Base-by-base conservation (phyloP, 2,329 filamentous ascomycete species). In the Parastagonospora nodorum region DNA sequence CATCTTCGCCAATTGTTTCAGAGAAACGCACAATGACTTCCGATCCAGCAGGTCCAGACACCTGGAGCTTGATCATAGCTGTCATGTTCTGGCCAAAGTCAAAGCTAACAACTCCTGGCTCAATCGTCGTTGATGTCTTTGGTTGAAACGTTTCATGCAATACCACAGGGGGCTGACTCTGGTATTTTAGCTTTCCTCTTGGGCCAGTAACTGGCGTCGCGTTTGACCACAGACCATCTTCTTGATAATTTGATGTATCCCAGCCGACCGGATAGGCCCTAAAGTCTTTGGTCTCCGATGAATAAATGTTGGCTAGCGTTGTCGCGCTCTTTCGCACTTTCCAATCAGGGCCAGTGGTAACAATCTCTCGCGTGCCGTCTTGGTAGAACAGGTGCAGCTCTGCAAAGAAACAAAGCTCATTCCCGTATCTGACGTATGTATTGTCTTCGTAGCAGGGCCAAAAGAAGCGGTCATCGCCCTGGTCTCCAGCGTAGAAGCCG, bases 401-500 rank as follows among this genome's bases (percentile, higher is more conserved):
- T 1, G 69, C 69, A 45, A 76, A 76, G 63, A 76, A 75, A 51
- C 74, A 75, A 2, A 76, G 51, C 48, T 76, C 74, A 42, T 75
- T 75, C 9, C 59, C 59, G 24, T 60, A 61, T 14, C 51, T 52
- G 1, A 63, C 70, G 29, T 74, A 76, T 0, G 74, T 76, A 32
- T 76, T 75, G 51, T 76, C 74, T 52, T 77, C 74, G 32, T 76
- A 76, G 63, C 69, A 74, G 11, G 74, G 74, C 74, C 74, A 76
- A 57, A 77, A 76, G 61, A 76, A 77, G 5, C 74, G 69, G 39
- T 77, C 72, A 2, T 55, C 48, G 8, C 74, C 73, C 38, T 76
- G 69, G 30, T 76, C 74, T 2, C 77, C 77, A 7, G 76, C 76
- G 36, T 78, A 78, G 57, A 78, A 79, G 0, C 77, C 77, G 29